Conservation (phyloP, 2,329 filamentous ascomycete genomes). For the Raffaelea arxii region DNA sequence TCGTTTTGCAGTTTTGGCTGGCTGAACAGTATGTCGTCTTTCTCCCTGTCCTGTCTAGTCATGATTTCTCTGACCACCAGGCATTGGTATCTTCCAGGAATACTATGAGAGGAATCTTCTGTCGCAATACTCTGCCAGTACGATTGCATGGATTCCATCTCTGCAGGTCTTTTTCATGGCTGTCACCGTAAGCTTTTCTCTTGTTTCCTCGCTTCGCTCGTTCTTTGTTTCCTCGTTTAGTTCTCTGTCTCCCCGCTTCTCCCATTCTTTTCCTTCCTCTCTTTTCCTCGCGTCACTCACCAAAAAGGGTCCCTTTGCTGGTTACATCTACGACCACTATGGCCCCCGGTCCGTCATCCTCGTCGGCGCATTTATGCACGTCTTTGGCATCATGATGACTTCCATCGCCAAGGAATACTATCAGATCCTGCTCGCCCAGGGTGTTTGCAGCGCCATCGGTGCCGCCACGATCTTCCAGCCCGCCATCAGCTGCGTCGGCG, state of each 20-base stretch:
- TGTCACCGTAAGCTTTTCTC: slow-evolving; percentile 20
- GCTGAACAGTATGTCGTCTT: slow-evolving; percentile 21
- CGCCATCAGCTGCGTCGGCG: slow-evolving; percentile 12
- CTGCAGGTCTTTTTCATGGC: slow-evolving; percentile 36
- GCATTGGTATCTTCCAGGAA: slow-evolving; percentile 44
- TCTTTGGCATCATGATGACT: slow-evolving; percentile 52
- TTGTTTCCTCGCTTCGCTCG: too few species aligned
- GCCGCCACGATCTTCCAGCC: slow-evolving; percentile 15
- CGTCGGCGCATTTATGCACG: slow-evolving; percentile 37
- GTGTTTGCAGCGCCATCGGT: slow-evolving; percentile 14
- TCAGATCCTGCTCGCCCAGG: slow-evolving; percentile 19
- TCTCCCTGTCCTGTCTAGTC: neutral
- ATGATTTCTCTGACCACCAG: slow-evolving; percentile 11
- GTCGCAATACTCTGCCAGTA: slow-evolving; percentile 36
- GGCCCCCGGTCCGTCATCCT: slow-evolving; percentile 43
- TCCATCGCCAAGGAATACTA: slow-evolving; percentile 27
- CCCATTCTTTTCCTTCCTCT: too few species aligned
- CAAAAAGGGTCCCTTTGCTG: slow-evolving; percentile 41
- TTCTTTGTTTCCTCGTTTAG: too few species aligned
- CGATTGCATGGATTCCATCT: slow-evolving; percentile 53
- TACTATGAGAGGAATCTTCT: slow-evolving; percentile 45
- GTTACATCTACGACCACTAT: slow-evolving; percentile 46
- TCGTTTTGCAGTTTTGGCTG: slow-evolving; percentile 32
- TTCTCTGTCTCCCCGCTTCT: too few species aligned
- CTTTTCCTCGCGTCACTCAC: too few species aligned